phyloP scores from a whole-genome alignment of 768 basidiomycete genomes.

The Russula virescens region DNA sequence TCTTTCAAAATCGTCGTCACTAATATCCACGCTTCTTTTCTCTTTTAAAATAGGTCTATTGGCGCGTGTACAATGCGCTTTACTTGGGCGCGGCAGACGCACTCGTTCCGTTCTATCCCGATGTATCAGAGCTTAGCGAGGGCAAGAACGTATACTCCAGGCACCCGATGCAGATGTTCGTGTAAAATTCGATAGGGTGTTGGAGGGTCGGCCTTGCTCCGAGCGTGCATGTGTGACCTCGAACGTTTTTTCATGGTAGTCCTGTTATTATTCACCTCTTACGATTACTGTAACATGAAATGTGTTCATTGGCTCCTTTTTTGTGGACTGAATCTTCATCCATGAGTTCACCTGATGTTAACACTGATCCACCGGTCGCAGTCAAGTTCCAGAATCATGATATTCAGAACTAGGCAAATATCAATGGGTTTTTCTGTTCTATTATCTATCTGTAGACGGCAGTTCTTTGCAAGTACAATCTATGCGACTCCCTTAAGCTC shows the following conservation, averaged over 20 bases:
- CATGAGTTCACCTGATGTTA: background rate
- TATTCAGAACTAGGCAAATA: too few relatives aligned
- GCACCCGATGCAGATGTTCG: slow-evolving; percentile 78
- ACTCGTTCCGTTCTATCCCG: slow-evolving; percentile 93
- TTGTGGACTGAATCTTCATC: background rate
- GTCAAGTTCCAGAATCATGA: too few relatives aligned
- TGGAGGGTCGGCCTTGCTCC: background rate
- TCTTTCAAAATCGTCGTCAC: too few relatives aligned
- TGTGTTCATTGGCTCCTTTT: background rate
- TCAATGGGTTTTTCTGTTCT: too few relatives aligned
- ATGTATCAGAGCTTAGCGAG: slow-evolving; percentile 84
- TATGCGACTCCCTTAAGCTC: too few relatives aligned
- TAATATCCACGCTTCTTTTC: background rate
- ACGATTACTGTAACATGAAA: slow-evolving; percentile 10
- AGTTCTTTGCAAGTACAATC: too few relatives aligned
- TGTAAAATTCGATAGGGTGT: slow-evolving; percentile 35
- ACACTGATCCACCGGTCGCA: too few relatives aligned
- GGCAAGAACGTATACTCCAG: slow-evolving; percentile 84
- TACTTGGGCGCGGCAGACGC: slow-evolving; percentile 90
- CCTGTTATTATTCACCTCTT: background rate
- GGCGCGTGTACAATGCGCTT: slow-evolving; percentile 92
- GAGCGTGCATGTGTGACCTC: background rate
- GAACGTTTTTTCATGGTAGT: background rate
- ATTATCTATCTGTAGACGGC: too few relatives aligned
- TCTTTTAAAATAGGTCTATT: slow-evolving; percentile 52